phyloP scores from a whole-genome alignment of 805 yeast species.

The Scheffersomyces amazonensis region DNA sequence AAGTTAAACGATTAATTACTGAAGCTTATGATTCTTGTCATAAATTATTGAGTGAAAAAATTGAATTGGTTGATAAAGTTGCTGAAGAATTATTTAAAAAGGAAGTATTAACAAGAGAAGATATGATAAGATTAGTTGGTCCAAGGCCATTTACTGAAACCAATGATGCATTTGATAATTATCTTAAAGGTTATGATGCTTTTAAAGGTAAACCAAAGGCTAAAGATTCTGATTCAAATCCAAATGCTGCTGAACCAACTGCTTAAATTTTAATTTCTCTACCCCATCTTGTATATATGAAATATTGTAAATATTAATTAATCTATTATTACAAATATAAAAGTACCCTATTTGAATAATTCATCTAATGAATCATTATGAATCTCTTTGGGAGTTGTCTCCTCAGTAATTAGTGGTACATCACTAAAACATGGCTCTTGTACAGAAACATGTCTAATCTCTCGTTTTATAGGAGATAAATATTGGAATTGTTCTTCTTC shows the following conservation, averaged over 20 bases:
- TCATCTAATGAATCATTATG: constrained; percentile 18
- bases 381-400: too few relatives aligned
- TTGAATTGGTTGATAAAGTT: constrained; percentile 60
- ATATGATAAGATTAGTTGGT: constrained; percentile 74
- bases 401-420: background rate
- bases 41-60: constrained; percentile 54
- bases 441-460: background rate
- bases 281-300: background rate
- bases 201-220: constrained; percentile 30
- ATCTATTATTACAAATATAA: background rate
- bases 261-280: background rate
- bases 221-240: background rate
- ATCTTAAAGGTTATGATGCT: constrained; percentile 53
- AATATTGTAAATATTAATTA: constrained; percentile 3
- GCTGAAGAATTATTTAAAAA: constrained; percentile 70
- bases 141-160: constrained; percentile 75
- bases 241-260: constrained; percentile 1
- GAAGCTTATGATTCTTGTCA: constrained; percentile 64
- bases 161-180: constrained; percentile 88
- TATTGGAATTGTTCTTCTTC: background rate
- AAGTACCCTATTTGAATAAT: constrained; percentile 14
- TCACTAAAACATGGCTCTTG: background rate
- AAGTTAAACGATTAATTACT: constrained; percentile 63
- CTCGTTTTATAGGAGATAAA: background rate
- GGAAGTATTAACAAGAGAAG: constrained; percentile 80